Percentiles rank a stretch among this genome's conserved stretches.
Evolutionary conservation across 805 yeast genomes (phyloP).

Genomic region (Candida vaughaniae): DNA sequence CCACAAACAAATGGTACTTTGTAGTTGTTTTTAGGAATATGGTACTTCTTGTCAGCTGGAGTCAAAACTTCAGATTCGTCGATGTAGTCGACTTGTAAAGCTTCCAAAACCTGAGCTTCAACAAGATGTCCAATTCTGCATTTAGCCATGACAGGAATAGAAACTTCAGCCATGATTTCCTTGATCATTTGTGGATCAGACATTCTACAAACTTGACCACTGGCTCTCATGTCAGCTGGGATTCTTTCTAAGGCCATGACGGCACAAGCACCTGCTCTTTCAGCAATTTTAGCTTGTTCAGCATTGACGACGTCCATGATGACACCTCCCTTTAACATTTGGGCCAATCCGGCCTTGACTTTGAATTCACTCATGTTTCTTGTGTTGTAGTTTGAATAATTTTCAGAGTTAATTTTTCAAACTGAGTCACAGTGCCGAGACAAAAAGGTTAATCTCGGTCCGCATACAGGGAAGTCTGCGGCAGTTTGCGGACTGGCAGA

Average conservation of each 20-base stretch:
- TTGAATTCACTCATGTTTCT: constrained; percentile 29
- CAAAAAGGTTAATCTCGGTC: too few relatives aligned
- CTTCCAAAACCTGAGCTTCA: constrained; percentile 76
- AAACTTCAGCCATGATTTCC: constrained; percentile 67
- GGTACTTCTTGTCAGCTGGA: constrained; percentile 71
- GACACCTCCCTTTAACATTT: constrained; percentile 80
- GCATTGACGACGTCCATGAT: constrained; percentile 74
- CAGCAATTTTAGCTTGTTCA: constrained; percentile 80
- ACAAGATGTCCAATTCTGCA: constrained; percentile 81
- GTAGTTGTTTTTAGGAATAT: constrained; percentile 59
- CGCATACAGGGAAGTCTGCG: too few relatives aligned
- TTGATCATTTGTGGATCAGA: constrained; percentile 79
- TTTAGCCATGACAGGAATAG: constrained; percentile 83
- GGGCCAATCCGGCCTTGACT: constrained; percentile 78
- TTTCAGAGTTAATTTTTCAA: too few relatives aligned
- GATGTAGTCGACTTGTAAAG: constrained; percentile 71
- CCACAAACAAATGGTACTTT: constrained; percentile 84
- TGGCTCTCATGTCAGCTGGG: constrained; percentile 81
- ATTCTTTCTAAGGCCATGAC: constrained; percentile 86
- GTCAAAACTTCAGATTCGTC: constrained; percentile 85
- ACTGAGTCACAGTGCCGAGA: too few relatives aligned
- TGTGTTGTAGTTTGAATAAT: not conserved
- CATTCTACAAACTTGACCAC: constrained; percentile 84
- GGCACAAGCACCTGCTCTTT: constrained; percentile 83
- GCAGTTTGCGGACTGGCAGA: too few relatives aligned